A percentile compares a stretch with the other conserved stretches of the same genome.
Evolutionary conservation across 495 filamentous ascomycete genomes (phyloP).

Genomic region (Xylaria intraflava): DNA sequence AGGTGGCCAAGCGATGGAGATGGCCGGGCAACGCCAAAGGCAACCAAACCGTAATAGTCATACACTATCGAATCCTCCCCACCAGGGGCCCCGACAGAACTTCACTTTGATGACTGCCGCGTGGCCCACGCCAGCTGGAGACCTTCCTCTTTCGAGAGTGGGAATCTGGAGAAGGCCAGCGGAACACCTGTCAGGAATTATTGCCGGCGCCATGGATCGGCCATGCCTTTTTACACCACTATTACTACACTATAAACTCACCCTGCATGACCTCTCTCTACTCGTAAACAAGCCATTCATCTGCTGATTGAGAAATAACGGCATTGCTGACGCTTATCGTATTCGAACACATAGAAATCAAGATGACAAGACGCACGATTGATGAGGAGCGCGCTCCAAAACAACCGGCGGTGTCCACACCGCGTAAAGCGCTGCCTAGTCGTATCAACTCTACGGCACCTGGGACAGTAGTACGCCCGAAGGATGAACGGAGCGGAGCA

Average conservation of each 20-base stretch:
- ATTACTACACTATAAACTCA: no score
- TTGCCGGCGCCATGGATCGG: no score
- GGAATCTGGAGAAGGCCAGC: neutral
- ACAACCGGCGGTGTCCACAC: neutral
- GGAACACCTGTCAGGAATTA: no score
- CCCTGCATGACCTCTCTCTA: no score
- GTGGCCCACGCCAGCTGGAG: neutral
- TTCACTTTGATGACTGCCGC: no score
- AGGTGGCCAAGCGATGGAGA: no score
- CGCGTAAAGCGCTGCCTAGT: conserved; percentile 4
- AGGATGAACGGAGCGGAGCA: neutral
- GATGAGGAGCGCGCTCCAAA: neutral
- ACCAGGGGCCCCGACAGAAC: no score
- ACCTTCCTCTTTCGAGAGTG: neutral
- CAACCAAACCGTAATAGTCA: no score
- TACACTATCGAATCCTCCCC: no score
- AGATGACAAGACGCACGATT: neutral
- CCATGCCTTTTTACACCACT: no score
- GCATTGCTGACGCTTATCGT: neutral
- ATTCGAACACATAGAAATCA: neutral
- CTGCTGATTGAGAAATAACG: neutral
- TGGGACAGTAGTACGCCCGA: conserved; percentile 21
- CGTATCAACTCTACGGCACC: conserved; percentile 22
- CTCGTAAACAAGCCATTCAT: neutral
- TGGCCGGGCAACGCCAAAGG: no score